Conservation (phyloP, 2,329 filamentous ascomycete genomes). For the Ceratocystis ficicola region DNA sequence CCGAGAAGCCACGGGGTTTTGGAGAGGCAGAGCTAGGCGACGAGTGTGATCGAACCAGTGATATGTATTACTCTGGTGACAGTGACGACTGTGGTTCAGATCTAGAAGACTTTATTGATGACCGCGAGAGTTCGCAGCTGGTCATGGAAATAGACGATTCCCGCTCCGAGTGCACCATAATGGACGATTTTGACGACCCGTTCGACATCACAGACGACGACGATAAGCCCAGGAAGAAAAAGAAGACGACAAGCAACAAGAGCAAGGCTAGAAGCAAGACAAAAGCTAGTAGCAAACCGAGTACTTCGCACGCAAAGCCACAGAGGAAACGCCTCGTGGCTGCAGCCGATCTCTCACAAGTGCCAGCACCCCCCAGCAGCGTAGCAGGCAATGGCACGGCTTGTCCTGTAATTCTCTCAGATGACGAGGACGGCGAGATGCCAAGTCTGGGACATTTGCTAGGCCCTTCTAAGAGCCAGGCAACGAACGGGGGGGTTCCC, state of each 20-base stretch:
- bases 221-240: conserved; percentile 7
- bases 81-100: conserved; percentile 22
- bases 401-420: neutral
- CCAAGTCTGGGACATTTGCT: conserved; percentile 5
- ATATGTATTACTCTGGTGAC: conserved; percentile 21
- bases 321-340: neutral
- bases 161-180: conserved; percentile 15
- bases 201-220: conserved; percentile 11
- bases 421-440: neutral
- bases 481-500: neutral
- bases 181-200: conserved; percentile 7
- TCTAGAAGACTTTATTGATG: conserved; percentile 20
- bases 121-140: conserved; percentile 16
- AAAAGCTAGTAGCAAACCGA: neutral
- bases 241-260: conserved; percentile 3
- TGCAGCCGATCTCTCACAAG: neutral
- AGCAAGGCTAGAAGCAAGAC: neutral
- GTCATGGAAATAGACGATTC: conserved; percentile 12
- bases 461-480: neutral
- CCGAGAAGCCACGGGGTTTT: conserved; percentile 10
- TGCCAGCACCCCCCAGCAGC: neutral
- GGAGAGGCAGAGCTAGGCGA: conserved; percentile 19
- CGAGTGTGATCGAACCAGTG: conserved; percentile 20
- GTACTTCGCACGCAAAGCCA: neutral
- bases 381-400: neutral